phyloP scores from a whole-genome alignment of 495 filamentous ascomycete genomes.

The Trichoderma virens region DNA sequence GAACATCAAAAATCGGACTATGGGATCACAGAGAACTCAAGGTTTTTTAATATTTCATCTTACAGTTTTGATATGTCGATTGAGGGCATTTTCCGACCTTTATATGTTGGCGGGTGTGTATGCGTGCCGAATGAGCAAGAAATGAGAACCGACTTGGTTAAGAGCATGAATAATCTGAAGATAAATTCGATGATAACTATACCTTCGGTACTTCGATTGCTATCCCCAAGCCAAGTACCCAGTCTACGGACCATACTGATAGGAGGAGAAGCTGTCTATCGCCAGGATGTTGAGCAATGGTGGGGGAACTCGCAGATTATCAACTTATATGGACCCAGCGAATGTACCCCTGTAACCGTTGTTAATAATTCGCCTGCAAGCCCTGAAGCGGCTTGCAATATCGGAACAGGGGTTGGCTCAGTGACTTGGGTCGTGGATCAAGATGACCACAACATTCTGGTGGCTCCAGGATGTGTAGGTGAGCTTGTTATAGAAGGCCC shows the following conservation, averaged over 20 bases:
- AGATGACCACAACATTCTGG: constrained; percentile 33
- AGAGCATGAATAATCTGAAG: constrained; percentile 8
- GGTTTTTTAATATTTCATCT: constrained; percentile 45
- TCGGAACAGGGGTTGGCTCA: constrained; percentile 18
- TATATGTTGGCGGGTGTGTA: constrained; percentile 28
- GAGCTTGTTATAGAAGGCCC: constrained; percentile 46
- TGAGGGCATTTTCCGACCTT: constrained; percentile 42
- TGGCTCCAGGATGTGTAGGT: constrained; percentile 43
- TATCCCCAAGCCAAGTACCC: constrained; percentile 23
- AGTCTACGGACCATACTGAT: constrained; percentile 29
- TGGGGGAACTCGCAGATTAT: neutral
- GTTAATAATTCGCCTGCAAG: neutral
- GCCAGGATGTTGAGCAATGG: constrained; percentile 17
- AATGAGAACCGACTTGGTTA: constrained; percentile 15
- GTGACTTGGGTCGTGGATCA: constrained; percentile 41
- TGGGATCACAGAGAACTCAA: constrained; percentile 19
- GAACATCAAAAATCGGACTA: neutral
- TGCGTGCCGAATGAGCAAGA: constrained; percentile 19
- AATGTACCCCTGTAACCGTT: neutral
- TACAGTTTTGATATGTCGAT: constrained; percentile 50
- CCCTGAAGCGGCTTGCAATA: neutral
- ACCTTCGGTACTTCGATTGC: constrained; percentile 36
- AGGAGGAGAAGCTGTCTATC: constrained; percentile 23
- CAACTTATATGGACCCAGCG: neutral
- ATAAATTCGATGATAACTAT: constrained; percentile 12